Evolutionary conservation across 2,329 filamentous ascomycete species (phyloP).

Genomic region (Penicillium brevicompactum): DNA sequence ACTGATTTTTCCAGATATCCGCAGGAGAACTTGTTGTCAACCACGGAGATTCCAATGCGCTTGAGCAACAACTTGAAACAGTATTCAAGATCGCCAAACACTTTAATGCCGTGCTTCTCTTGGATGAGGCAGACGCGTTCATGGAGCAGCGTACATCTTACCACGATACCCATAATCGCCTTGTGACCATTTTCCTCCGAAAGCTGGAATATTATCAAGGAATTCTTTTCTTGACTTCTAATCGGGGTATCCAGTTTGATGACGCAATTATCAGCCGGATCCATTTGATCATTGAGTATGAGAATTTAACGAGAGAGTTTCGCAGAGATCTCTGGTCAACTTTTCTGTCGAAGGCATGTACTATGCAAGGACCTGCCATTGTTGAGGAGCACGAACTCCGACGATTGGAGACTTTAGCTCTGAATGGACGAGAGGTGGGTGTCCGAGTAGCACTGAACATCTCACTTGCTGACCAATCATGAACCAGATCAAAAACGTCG

Average conservation of each 20-base stretch:
- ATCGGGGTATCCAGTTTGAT: constrained; percentile 39
- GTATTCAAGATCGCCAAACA: constrained; percentile 29
- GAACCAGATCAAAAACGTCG: constrained; percentile 20
- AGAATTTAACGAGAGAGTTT: constrained; percentile 25
- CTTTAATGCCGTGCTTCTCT: constrained; percentile 36
- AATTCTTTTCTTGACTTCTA: constrained; percentile 44
- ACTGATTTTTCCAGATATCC: constrained; percentile 20
- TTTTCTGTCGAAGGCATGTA: constrained; percentile 18
- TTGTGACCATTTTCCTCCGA: constrained; percentile 41
- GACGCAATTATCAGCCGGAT: constrained; percentile 38
- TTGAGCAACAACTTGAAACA: constrained; percentile 22
- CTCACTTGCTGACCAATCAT: constrained; percentile 10
- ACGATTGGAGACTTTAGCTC: constrained; percentile 9
- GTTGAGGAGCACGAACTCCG: constrained; percentile 9
- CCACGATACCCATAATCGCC: constrained; percentile 31
- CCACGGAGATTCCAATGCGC: constrained; percentile 21
- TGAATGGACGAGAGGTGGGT: constrained; percentile 21
- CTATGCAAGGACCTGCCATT: constrained; percentile 14
- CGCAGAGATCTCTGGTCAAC: constrained; percentile 35
- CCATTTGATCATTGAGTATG: constrained; percentile 36
- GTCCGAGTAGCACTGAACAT: neutral
- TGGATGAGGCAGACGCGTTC: constrained; percentile 46
- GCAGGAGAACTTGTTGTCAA: constrained; percentile 19
- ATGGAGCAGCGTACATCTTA: constrained; percentile 20
- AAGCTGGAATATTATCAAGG: constrained; percentile 43